phyloP scores from a whole-genome alignment of 2,329 filamentous ascomycete species.

The Colletotrichum eremochloae region DNA sequence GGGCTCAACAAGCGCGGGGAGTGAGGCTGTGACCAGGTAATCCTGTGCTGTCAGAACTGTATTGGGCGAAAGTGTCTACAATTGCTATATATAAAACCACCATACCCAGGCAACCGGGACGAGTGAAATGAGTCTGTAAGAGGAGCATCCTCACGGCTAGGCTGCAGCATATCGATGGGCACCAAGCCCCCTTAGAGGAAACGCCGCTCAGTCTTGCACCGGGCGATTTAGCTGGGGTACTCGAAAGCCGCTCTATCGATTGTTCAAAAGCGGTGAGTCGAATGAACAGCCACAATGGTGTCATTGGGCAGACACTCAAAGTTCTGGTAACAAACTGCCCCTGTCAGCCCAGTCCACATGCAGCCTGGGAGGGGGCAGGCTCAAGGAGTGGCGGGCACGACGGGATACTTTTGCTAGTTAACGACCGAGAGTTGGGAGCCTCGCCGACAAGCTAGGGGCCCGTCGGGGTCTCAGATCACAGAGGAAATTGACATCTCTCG shows the following conservation, averaged over 20 bases:
- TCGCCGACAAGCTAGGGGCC: conserved; percentile 17
- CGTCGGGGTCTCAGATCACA: conserved; percentile 15
- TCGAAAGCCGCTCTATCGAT: conserved; percentile 13
- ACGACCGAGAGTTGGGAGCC: conserved; percentile 29
- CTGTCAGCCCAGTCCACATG: conserved; percentile 19
- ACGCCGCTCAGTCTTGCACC: conserved; percentile 17
- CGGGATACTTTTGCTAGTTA: neutral
- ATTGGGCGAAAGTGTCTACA: conserved; percentile 7
- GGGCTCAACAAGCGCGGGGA: conserved; percentile 35
- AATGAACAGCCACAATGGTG: conserved; percentile 34
- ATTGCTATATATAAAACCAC: conserved; percentile 42
- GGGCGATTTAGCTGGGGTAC: neutral
- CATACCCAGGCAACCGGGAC: conserved; percentile 32
- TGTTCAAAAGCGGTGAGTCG: conserved; percentile 38
- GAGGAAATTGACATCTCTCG: conserved; percentile 33
- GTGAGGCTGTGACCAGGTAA: conserved; percentile 38
- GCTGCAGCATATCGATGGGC: conserved; percentile 34
- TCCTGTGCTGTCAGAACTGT: conserved; percentile 32
- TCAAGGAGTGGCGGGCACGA: conserved; percentile 19
- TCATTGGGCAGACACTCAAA: conserved; percentile 26
- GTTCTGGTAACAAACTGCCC: conserved; percentile 18
- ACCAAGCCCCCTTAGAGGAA: conserved; percentile 23
- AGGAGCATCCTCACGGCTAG: conserved; percentile 18
- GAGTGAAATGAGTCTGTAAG: conserved; percentile 4
- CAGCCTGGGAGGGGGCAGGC: conserved; percentile 2